These are phyloP conservation scores for Centrapalus pauciflorus DNA, from an alignment of 129 eudicot genomes.

Conservation along the genomic window DNA sequence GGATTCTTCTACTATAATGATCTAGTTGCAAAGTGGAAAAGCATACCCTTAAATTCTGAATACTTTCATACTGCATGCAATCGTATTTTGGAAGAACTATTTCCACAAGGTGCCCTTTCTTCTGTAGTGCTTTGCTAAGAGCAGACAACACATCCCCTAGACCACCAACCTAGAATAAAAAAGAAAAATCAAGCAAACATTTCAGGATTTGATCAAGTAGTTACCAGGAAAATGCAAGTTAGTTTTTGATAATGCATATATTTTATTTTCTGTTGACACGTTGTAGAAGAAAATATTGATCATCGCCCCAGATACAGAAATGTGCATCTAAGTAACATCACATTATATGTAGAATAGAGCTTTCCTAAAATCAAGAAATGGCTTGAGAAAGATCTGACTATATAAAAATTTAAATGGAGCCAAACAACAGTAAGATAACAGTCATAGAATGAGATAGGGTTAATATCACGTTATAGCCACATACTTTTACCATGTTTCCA, in stretches of 20 bases:
- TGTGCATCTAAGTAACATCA: neutral
- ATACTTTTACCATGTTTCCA: too few relatives aligned
- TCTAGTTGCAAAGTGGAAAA: neutral
- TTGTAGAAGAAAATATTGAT: neutral
- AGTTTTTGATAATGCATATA: neutral
- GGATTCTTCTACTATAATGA: neutral
- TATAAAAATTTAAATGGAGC: neutral
- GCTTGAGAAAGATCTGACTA: neutral
- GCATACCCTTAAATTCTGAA: conserved; percentile 62
- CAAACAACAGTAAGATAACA: neutral
- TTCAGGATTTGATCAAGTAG: neutral
- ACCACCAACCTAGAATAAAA: conserved; percentile 77
- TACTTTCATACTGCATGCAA: conserved; percentile 77
- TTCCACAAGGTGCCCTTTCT: conserved; percentile 94
- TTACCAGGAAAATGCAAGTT: neutral
- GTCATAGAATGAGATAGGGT: too few relatives aligned
- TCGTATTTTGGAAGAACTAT: conserved; percentile 88
- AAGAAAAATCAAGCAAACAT: neutral
- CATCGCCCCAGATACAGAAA: neutral
- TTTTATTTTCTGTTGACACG: neutral
- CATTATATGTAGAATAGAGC: too few relatives aligned
- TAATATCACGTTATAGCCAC: too few relatives aligned
- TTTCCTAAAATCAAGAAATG: neutral
- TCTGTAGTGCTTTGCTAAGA: conserved; percentile 88
- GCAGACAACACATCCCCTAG: conserved; percentile 98